Evolutionary conservation across 441 rosid genomes (phyloP), one percentile per base, ranked within the genome.

Genomic region (Mallotus japonicus): DNA sequence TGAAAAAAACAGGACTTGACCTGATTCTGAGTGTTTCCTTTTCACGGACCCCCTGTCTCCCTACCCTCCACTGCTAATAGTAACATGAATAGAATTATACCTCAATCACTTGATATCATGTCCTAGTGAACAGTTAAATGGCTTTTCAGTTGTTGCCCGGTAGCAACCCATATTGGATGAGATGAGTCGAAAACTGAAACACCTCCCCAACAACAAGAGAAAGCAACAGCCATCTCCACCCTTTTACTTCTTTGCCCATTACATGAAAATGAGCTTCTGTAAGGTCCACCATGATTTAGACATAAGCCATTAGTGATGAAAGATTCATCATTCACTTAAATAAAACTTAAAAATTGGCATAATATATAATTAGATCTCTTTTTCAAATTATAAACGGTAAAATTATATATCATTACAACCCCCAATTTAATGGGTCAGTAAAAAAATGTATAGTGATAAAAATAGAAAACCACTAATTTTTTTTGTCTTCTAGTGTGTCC

Each of bases 241-340:
- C 14, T 12, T 67, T 53, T 32, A 17, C 60, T 19, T n/a, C 7
- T 75, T 24, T 63, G 71, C 71, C 74, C 69, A 53, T 69, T 74
- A 67, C 40, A 62, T 53, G 1, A 24, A 53, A 65, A 55, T 64
- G 57, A 54, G 74, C 60, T 7, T 4, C 54, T 50, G 14, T 20
- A 73, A 64, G 79, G 79, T 58, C 83, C 83, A 66, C 83, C 58
- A 73, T 51, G 32, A 68, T 5, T 5, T 37, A 22, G 32, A 55
- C 49, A n/a, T 3, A 12, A n/a, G 71, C 65, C 70, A 32, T 20
- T 37, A 34, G 12, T 32, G 62, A 68, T 75, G 79, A 73, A 68
- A 44, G 65, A 73, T 63, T 72, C 37, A 28, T 11, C 4, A 54
- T 44, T 6, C 11, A 44, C 6, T 44, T 34, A 2, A 34, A 2